Evolutionary conservation across 176 grass and related monocot genomes (phyloP).

Genomic region (Lolium multiflorum): DNA sequence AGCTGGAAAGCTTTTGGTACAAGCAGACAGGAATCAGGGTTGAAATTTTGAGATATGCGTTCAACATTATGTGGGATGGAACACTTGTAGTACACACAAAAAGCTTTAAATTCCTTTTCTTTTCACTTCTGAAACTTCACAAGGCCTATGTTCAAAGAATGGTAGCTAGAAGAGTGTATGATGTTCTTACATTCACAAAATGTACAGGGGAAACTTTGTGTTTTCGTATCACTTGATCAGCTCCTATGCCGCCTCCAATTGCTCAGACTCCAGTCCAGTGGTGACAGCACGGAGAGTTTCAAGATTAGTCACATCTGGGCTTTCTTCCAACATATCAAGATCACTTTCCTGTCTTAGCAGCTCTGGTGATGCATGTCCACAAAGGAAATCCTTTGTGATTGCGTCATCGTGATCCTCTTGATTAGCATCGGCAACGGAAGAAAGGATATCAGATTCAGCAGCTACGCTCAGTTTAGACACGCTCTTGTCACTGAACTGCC

Average conservation of each 20-base stretch:
- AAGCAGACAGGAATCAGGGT: background rate
- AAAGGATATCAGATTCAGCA: slow-evolving; percentile 46
- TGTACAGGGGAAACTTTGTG: slow-evolving; percentile 22
- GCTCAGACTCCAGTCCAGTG: background rate
- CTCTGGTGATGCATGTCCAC: slow-evolving; percentile 19
- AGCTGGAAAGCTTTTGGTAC: background rate
- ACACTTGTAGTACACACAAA: background rate
- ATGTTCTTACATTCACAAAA: slow-evolving; percentile 30
- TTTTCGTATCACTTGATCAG: background rate
- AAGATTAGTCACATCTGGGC: background rate
- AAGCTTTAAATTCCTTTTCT: background rate
- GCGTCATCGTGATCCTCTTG: slow-evolving; percentile 30
- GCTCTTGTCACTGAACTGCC: slow-evolving; percentile 59
- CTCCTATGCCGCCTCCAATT: background rate
- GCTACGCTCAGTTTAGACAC: slow-evolving; percentile 41
- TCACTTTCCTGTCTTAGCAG: slow-evolving; percentile 20
- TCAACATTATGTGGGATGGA: background rate
- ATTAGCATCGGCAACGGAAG: slow-evolving; percentile 22
- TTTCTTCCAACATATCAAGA: slow-evolving; percentile 30
- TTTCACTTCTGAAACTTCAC: background rate
- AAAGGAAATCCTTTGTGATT: slow-evolving; percentile 6
- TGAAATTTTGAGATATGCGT: background rate
- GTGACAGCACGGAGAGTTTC: slow-evolving; percentile 31
- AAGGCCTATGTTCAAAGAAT: slow-evolving; percentile 13
- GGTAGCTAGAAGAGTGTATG: background rate